Percentiles rank a stretch among this genome's conserved stretches.
phyloP scores from a whole-genome alignment of 257 asterid genomes.

The Solanum pinnatisectum region DNA sequence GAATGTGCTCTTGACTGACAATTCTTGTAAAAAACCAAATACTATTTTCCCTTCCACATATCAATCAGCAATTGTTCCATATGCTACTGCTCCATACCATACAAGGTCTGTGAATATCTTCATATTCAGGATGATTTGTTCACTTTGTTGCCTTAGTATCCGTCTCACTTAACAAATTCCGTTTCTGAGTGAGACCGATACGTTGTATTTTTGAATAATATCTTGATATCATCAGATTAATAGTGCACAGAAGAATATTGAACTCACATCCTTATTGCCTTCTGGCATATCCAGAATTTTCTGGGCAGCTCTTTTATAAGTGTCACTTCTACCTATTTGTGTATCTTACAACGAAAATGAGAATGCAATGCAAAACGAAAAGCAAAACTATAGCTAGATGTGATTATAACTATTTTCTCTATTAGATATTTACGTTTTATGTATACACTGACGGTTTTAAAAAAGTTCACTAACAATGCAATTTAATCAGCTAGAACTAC shows the following conservation, averaged over 20 bases:
- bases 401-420: background rate
- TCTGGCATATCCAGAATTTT: background rate
- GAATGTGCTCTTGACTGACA: slow-evolving; percentile 20
- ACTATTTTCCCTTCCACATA: background rate
- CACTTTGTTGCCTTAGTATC: background rate
- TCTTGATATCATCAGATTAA: background rate
- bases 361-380: background rate
- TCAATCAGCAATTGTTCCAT: background rate
- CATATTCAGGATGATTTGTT: background rate
- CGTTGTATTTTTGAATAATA: background rate
- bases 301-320: background rate
- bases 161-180: background rate
- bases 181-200: background rate
- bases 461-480: background rate
- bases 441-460: background rate
- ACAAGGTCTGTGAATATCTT: background rate
- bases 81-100: background rate
- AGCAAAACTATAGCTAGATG: background rate
- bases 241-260: background rate
- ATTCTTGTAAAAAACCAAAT: slow-evolving; percentile 21
- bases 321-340: background rate
- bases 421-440: background rate
- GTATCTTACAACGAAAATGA: background rate
- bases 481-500: background rate
- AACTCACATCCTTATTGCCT: background rate